A percentile compares a stretch with the other conserved stretches of the same genome.
Conservation (phyloP, 306 rosid species). For the Castanospermum australe region DNA sequence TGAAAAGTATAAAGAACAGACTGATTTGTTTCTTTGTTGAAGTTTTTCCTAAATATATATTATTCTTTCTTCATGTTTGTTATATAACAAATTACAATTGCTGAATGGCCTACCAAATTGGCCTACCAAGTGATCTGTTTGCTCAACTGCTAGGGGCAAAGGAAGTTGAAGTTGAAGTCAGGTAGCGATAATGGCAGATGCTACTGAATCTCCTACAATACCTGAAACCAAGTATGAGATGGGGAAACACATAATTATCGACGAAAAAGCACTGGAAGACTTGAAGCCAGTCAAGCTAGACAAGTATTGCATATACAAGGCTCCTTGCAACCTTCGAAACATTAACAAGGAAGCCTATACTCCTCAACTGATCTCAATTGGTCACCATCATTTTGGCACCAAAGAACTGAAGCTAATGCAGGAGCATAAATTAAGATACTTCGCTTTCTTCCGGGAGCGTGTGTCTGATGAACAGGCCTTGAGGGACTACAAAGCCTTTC, state of each 20-base stretch:
- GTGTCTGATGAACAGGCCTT: background rate
- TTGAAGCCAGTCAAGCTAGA: background rate
- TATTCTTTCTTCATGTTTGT: background rate
- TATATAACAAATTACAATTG: background rate
- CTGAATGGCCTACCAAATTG: too few species aligned
- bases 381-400: constrained; percentile 39
- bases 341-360: constrained; percentile 42
- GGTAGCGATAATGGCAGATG: constrained; percentile 15
- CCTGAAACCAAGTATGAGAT: constrained; percentile 15
- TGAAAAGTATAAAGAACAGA: background rate
- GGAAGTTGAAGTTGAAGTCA: background rate
- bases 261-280: constrained; percentile 19
- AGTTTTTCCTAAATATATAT: background rate
- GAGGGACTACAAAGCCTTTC: background rate
- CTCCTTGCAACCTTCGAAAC: constrained; percentile 42
- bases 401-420: constrained; percentile 37
- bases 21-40: background rate
- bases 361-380: constrained; percentile 55
- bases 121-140: background rate
- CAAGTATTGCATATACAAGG: constrained; percentile 35
- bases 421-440: constrained; percentile 23
- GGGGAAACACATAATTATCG: constrained; percentile 26
- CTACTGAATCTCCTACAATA: background rate
- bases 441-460: constrained; percentile 24
- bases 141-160: background rate